Evolutionary conservation across 352 stramenopile genomes (phyloP), one percentile per base, ranked within the genome.

Genomic region (Pythium brassicae): DNA sequence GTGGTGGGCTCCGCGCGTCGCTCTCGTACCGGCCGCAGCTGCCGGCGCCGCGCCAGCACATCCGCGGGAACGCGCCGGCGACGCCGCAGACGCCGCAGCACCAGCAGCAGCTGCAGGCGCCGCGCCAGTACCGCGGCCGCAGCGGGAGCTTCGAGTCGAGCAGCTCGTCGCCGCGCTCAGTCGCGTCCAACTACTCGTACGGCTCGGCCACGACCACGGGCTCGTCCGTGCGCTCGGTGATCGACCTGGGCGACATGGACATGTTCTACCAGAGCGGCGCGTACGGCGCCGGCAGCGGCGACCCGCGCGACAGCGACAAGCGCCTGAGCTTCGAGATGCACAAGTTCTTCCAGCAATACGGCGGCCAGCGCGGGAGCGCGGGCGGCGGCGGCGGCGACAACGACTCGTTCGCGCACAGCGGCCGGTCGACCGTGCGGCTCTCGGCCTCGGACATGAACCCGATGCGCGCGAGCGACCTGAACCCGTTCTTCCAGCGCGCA

Each of bases 161-260:
- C 50, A 57, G 69, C 26, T 91, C 78, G 34, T 89, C 81, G 7
- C 78, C 81, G 29, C 81, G 76, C 27, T 89, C 78, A 12, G 66
- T 73, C 20, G 78, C 81, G 49, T 91, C 78, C 62, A 91, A 89
- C 69, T 88, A 83, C 42, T 91, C 78, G 49, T 89, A 91, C 69
- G 72, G 61, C 11, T 89, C 81, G 2, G 76, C 78, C 46, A 87
- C 76, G 50, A 91, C 81, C 2, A 83, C 76, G 32, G 78, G 66
- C 17, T 91, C 81, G 15, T 86, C 76, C 23, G 70, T 78, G 49
- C 71, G 70, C 22, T 87, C 76, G 12, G 71, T 91, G 50, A 86
- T 85, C 34, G 81, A 91, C 56, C 59, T 91, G 20, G 81, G 81
- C 47, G 81, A 91, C 57, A 86, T 91, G 81, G 76, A 85, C 72